Evolutionary conservation across 805 yeast genomes (phyloP), one percentile per base, ranked within the genome.

Genomic region (Candida caryicola): DNA sequence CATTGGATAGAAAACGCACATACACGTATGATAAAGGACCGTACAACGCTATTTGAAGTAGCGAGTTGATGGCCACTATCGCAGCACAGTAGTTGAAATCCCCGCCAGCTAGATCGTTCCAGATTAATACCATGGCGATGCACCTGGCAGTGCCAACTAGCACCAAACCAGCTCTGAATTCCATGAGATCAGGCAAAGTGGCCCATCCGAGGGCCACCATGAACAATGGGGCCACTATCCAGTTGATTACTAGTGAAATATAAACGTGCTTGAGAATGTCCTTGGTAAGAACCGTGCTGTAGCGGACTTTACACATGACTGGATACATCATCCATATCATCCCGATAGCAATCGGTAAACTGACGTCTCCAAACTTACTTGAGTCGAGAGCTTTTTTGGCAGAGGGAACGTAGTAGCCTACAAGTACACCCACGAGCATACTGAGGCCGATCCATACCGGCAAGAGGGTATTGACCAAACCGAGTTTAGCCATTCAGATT

Each of bases 141-240:
- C 83, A 77, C 41, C 82, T 57, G 4, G 81, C 82, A 25, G 74
- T 40, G 1, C 83, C 83, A 32, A 78, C 74, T 73, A 78, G 69
- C 21, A 78, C 74, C n/a, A 78, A 64, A 1, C 82, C 82, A 29
- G 57, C 60, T 29, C 82, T 57, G 39, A 72, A 73, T 38, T 74
- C 82, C 5, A 57, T 57, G 34, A 65, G 49, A 39, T 76, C 73
- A 39, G 73, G 73, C 33, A 78, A 46, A 0, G 68, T 63, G 30
- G 71, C 48, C 83, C 82, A 77, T 1, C 79, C 72, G 13, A 77
- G 58, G 0, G 73, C 81, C 50, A 74, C 64, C 82, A 77, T 77
- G 36, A 77, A 41, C 17, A 77, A 61, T 2, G 82, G 83, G 32
- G 80, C 71, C 12, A 77, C 46, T 5, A 78, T 59, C 82, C 82